phyloP scores from a whole-genome alignment of 768 basidiomycete genomes.

The Russula compacta region DNA sequence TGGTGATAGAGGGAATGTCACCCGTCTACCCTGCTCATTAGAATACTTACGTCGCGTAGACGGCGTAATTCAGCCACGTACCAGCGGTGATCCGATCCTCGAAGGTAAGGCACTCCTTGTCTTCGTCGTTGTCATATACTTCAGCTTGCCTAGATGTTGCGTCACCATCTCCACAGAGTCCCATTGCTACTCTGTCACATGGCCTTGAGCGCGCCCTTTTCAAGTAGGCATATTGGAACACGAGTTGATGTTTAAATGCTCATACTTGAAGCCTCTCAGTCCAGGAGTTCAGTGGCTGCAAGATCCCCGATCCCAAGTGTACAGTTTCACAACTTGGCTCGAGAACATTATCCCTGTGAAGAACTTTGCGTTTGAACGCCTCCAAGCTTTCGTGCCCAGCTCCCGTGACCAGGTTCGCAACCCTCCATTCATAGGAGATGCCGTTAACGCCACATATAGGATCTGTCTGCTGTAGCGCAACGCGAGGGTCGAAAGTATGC shows the following conservation, averaged over 20 bases:
- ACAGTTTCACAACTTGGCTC: slow-evolving; percentile 71
- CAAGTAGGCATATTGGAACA: slow-evolving; percentile 41
- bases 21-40: neutral
- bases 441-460: slow-evolving; percentile 33
- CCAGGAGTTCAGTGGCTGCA: slow-evolving; percentile 84
- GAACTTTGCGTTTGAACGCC: slow-evolving; percentile 78
- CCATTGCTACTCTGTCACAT: slow-evolving; percentile 56
- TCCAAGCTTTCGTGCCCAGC: slow-evolving; percentile 66
- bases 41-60: slow-evolving; percentile 19
- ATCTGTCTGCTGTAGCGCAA: slow-evolving; percentile 53
- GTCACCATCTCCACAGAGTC: slow-evolving; percentile 37
- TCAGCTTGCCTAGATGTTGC: slow-evolving; percentile 32
- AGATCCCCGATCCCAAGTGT: slow-evolving; percentile 77
- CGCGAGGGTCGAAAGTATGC: slow-evolving; percentile 52
- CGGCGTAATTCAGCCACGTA: slow-evolving; percentile 19
- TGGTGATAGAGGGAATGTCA: neutral
- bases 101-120: slow-evolving; percentile 6
- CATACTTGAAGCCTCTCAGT: slow-evolving; percentile 31
- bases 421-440: neutral
- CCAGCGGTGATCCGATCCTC: slow-evolving; percentile 3
- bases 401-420: slow-evolving; percentile 59
- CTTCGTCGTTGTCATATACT: neutral
- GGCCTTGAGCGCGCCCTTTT: slow-evolving; percentile 64
- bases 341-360: slow-evolving; percentile 65
- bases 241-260: neutral